Conservation (phyloP, 805 yeast species). For the Kurtzmaniella fragi region DNA sequence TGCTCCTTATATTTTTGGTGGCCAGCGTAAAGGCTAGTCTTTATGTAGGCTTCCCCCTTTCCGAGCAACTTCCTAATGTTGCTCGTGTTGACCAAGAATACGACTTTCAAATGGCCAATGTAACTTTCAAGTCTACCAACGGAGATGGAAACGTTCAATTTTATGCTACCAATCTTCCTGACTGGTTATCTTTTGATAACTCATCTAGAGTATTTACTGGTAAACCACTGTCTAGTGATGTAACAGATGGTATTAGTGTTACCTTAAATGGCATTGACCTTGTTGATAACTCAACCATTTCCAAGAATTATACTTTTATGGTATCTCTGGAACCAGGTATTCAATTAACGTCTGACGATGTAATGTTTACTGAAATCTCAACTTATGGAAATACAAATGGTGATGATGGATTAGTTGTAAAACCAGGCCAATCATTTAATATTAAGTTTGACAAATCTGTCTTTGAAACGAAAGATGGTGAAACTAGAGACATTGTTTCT, state of each 20-base stretch:
- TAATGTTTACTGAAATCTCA: conserved; percentile 49
- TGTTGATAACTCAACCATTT: conserved; percentile 39
- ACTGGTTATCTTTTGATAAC: conserved; percentile 75
- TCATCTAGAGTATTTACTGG: conserved; percentile 62
- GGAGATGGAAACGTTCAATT: conserved; percentile 44
- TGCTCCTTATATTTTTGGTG: conserved; percentile 8
- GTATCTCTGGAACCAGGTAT: conserved; percentile 59
- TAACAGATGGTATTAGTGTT: conserved; percentile 36
- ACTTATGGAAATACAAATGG: conserved; percentile 76
- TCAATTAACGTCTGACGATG: conserved; percentile 34
- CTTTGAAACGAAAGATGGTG: conserved; percentile 43
- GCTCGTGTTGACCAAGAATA: conserved; percentile 66
- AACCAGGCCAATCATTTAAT: conserved; percentile 63
- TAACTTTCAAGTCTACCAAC: conserved; percentile 52
- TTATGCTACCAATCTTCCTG: conserved; percentile 56
- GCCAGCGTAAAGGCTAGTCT: conserved; percentile 39
- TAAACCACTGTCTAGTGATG: conserved; percentile 48
- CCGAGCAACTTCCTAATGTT: conserved; percentile 81
- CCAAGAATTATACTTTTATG: conserved; percentile 51
- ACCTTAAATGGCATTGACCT: conserved; percentile 64
- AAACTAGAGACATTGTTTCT: conserved; percentile 48
- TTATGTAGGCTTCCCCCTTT: conserved; percentile 67
- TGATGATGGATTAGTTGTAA: conserved; percentile 61
- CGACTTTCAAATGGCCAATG: conserved; percentile 60
- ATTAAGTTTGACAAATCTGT: conserved; percentile 59